Conservation (phyloP, 192 early-diverging fungal genomes). For the Pilobolus umbonatus region DNA sequence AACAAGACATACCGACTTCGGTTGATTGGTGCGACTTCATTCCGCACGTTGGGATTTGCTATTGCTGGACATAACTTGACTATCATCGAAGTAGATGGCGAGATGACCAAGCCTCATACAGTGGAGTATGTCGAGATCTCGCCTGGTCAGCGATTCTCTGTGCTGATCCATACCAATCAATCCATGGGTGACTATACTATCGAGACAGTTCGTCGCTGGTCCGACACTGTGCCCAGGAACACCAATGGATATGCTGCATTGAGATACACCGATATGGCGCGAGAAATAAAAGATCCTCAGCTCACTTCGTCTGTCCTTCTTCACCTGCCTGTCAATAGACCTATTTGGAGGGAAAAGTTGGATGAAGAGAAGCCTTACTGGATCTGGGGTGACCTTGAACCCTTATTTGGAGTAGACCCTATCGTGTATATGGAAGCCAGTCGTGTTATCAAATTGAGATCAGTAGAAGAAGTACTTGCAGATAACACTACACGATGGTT, state of each 20-base stretch:
- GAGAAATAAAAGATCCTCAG: not conserved
- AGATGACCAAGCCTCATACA: conserved; percentile 33
- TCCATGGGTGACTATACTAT: conserved; percentile 26
- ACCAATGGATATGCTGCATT: conserved; percentile 25
- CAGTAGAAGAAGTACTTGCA: not conserved
- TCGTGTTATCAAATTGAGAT: conserved; percentile 16
- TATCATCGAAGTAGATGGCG: conserved; percentile 53
- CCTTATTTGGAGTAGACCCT: conserved; percentile 13
- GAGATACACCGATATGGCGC: conserved; percentile 9
- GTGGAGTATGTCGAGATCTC: conserved; percentile 35
- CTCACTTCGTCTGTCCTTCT: not conserved
- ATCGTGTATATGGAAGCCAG: not conserved
- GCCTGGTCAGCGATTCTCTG: conserved; percentile 47
- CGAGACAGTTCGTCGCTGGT: conserved; percentile 12
- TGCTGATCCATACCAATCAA: conserved; percentile 36
- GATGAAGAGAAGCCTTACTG: conserved; percentile 1
- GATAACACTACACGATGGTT: conserved; percentile 18
- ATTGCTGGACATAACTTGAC: conserved; percentile 50
- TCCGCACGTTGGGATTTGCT: conserved; percentile 40
- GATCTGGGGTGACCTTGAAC: conserved; percentile 23
- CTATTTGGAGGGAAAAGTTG: not conserved
- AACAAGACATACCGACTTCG: conserved; percentile 36
- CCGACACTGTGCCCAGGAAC: conserved; percentile 6
- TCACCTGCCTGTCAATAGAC: not conserved
- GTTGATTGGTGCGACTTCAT: conserved; percentile 37